phyloP scores from a whole-genome alignment of 2,329 filamentous ascomycete genomes.

The Aureobasidium uvarum region DNA sequence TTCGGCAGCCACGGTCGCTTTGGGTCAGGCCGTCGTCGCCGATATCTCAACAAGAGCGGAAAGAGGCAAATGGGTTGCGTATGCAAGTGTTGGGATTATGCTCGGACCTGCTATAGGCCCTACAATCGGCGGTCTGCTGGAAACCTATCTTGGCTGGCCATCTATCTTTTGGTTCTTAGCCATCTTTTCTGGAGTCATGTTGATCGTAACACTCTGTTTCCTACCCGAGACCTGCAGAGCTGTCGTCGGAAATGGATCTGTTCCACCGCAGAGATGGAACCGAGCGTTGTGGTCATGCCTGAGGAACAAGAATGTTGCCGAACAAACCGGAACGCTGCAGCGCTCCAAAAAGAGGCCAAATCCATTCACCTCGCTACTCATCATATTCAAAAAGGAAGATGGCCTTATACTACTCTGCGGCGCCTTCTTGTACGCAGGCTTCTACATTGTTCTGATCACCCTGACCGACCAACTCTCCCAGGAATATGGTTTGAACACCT shows the following conservation, averaged over 20 bases:
- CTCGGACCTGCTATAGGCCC: slow-evolving; percentile 54
- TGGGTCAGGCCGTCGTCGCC: slow-evolving; percentile 44
- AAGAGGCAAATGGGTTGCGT: slow-evolving; percentile 46
- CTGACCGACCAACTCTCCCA: slow-evolving; percentile 2
- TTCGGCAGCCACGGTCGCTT: slow-evolving; percentile 43
- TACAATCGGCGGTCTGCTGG: slow-evolving; percentile 35
- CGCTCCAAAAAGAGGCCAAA: slow-evolving; percentile 1
- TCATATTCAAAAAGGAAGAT: slow-evolving; percentile 15
- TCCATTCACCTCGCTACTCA: neutral
- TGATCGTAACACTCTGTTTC: slow-evolving; percentile 33
- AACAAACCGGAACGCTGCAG: neutral
- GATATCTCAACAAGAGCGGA: slow-evolving; percentile 45
- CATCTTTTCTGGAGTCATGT: slow-evolving; percentile 31
- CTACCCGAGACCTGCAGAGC: slow-evolving; percentile 44
- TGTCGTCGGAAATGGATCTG: slow-evolving; percentile 42
- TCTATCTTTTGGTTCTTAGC: slow-evolving; percentile 46
- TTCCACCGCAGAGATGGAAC: slow-evolving; percentile 29
- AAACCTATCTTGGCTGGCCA: slow-evolving; percentile 39
- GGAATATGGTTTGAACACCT: slow-evolving; percentile 47
- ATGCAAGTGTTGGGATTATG: slow-evolving; percentile 45
- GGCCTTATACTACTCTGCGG: neutral
- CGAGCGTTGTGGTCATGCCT: neutral
- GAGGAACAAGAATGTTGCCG: neutral
- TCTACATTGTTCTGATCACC: slow-evolving; percentile 6
- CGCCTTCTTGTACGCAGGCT: slow-evolving; percentile 17